A percentile compares a stretch with the other conserved stretches of the same genome.
Evolutionary conservation across 345 rosid genomes (phyloP).

Genomic region (Bruguiera parviflora): DNA sequence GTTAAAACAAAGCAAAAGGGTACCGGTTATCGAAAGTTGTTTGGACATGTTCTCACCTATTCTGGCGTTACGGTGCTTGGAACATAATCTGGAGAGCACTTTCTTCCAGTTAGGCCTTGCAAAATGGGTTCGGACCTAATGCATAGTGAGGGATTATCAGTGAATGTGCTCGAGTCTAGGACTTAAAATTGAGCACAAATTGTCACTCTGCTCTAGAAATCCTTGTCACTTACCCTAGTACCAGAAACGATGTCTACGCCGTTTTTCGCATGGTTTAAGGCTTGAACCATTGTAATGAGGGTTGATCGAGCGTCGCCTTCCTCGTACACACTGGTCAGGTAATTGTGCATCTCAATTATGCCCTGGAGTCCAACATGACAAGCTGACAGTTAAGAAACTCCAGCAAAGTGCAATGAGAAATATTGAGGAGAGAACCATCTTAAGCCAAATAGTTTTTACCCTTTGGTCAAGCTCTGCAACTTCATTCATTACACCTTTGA

Average conservation of each 20-base stretch:
- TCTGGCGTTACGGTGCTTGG: slow-evolving; percentile 83
- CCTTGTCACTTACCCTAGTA: slow-evolving; percentile 50
- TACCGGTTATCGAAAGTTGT: neutral
- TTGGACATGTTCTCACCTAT: slow-evolving; percentile 54
- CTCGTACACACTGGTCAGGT: slow-evolving; percentile 95
- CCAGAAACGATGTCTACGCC: slow-evolving; percentile 98
- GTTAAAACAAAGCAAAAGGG: neutral
- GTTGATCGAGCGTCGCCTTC: slow-evolving; percentile 99
- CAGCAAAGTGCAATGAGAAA: neutral
- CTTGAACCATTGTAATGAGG: slow-evolving; percentile 98
- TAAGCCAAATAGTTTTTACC: slow-evolving; percentile 36
- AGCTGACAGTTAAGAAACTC: slow-evolving; percentile 7
- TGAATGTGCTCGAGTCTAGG: no score
- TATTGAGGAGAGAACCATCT: neutral
- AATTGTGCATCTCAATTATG: slow-evolving; percentile 97
- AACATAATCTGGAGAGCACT: slow-evolving; percentile 72
- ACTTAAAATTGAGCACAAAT: no score
- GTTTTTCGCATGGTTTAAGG: slow-evolving; percentile 93
- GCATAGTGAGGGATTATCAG: slow-evolving; percentile 4
- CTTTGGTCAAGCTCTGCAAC: slow-evolving; percentile 90
- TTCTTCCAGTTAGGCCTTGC: slow-evolving; percentile 98
- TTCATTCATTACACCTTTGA: slow-evolving; percentile 98
- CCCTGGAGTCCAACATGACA: slow-evolving; percentile 46
- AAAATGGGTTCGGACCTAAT: slow-evolving; percentile 90
- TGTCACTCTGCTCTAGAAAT: no score